Percentiles rank a stretch among this genome's conserved stretches.
phyloP scores from a whole-genome alignment of 1,284 basidiomycete species.

The Ustilago shanxiensis region DNA sequence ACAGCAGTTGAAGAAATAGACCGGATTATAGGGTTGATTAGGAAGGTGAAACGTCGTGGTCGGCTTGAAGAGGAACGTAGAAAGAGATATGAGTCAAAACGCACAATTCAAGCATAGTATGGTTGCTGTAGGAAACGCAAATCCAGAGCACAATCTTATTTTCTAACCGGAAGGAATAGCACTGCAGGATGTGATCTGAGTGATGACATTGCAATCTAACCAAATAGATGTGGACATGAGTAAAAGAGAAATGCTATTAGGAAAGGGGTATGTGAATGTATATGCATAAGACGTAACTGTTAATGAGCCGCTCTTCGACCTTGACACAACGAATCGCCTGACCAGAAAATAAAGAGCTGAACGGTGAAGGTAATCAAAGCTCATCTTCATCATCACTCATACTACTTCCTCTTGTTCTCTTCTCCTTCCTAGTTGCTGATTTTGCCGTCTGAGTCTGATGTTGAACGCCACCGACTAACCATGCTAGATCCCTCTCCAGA shows the following conservation, averaged over 20 bases:
- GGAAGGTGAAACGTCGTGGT: slow-evolving; percentile 10
- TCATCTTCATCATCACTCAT: slow-evolving; percentile 53
- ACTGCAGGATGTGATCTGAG: neutral
- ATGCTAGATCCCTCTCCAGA: slow-evolving; percentile 57
- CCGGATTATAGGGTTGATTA: neutral
- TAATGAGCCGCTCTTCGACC: neutral
- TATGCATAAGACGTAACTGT: neutral
- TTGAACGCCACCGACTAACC: slow-evolving; percentile 48
- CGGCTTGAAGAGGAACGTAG: neutral
- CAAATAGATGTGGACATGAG: neutral
- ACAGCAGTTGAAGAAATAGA: slow-evolving; percentile 14
- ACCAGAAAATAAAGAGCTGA: neutral
- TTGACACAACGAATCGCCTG: neutral
- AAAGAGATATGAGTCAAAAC: neutral
- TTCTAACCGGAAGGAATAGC: neutral
- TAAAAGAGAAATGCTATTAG: neutral
- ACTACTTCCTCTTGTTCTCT: slow-evolving; percentile 26
- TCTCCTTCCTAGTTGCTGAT: slow-evolving; percentile 16
- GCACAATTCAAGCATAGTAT: too few species aligned
- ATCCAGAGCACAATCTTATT: neutral
- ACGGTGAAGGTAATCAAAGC: slow-evolving; percentile 12
- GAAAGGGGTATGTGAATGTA: slow-evolving; percentile 7
- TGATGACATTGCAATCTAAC: neutral
- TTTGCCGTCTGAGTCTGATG: slow-evolving; percentile 7
- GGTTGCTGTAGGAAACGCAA: too few species aligned